phyloP scores from a whole-genome alignment of 176 grass and related monocot species.

The sorghum (Sorghum bicolor) region Sorghum_bicolor_NCBIv3 NC_012877.2:51319001-51319500 shows the following conservation, averaged over 20 bases:
- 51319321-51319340: background rate
- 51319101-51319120: background rate
- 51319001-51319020: background rate
- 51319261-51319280: background rate
- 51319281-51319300: background rate
- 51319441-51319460: background rate
- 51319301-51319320: background rate
- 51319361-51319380: background rate
- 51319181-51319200: background rate
- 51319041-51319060: background rate
- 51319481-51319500: background rate
- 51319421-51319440: background rate
- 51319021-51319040: slow-evolving; percentile 14
- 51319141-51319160: background rate
- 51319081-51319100: background rate
- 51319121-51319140: background rate
- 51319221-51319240: background rate
- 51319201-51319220: background rate
- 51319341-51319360: background rate
- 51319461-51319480: background rate
- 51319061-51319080: slow-evolving; percentile 11
- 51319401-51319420: background rate
- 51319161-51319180: background rate
- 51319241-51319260: slow-evolving; percentile 21
- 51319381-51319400: background rate